Evolutionary conservation across 2,329 filamentous ascomycete species (phyloP).

Genomic region (Fusarium buharicum): DNA sequence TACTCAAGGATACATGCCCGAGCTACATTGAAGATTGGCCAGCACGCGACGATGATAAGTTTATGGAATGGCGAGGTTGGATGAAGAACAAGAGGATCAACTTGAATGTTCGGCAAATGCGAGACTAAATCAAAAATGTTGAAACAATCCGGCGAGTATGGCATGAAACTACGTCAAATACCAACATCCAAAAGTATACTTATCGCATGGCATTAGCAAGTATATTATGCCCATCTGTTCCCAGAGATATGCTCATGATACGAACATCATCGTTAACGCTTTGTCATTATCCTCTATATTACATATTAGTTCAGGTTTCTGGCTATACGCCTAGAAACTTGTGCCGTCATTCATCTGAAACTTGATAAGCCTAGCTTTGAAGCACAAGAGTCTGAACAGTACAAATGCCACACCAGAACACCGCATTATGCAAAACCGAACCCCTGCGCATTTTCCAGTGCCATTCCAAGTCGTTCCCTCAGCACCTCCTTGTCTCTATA

Average conservation of each 20-base stretch:
- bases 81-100: slow-evolving; percentile 90
- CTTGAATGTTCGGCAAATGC: slow-evolving; percentile 92
- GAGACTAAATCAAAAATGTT: slow-evolving; percentile 53
- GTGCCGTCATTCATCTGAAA: not conserved
- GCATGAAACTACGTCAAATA: not conserved
- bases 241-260: not conserved
- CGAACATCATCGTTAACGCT: not conserved
- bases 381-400: not conserved
- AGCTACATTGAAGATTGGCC: slow-evolving; percentile 81
- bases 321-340: not conserved
- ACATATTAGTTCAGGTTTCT: not conserved
- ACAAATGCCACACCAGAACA: not conserved
- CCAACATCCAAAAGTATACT: not conserved
- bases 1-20: slow-evolving; percentile 83
- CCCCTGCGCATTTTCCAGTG: slow-evolving; percentile 86
- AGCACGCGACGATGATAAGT: slow-evolving; percentile 58
- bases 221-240: no score
- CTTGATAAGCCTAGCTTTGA: not conserved
- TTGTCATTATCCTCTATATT: slow-evolving; percentile 6
- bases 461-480: slow-evolving; percentile 80
- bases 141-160: no score
- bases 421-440: slow-evolving; percentile 79
- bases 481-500: slow-evolving; percentile 78
- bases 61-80: slow-evolving; percentile 82
- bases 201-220: not conserved